phyloP scores from a whole-genome alignment of 2,329 filamentous ascomycete genomes.

The Dendryphion nanum region DNA sequence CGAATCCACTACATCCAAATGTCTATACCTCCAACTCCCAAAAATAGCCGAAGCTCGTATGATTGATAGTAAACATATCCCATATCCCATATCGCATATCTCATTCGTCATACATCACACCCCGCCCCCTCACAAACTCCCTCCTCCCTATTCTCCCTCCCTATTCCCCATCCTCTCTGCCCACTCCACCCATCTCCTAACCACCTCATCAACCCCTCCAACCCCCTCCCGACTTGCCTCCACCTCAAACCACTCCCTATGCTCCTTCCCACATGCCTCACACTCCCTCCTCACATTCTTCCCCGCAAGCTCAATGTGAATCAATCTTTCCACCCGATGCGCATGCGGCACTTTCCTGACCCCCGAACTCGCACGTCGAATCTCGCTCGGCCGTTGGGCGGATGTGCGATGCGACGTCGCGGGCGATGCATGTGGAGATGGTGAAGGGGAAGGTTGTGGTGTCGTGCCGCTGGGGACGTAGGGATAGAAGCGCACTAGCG shows the following conservation, averaged over 20 bases:
- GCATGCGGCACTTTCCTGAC: slow-evolving; percentile 76
- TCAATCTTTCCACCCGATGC: slow-evolving; percentile 82
- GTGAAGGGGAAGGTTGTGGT: slow-evolving; percentile 23
- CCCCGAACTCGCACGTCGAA: slow-evolving; percentile 14
- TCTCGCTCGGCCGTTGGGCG: slow-evolving; percentile 4
- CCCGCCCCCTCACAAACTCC: background rate
- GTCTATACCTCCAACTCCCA: too few relatives aligned
- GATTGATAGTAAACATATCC: too few relatives aligned
- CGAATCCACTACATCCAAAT: too few relatives aligned
- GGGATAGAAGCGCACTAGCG: slow-evolving; percentile 88
- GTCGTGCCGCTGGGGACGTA: slow-evolving; percentile 53
- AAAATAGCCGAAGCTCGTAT: too few relatives aligned
- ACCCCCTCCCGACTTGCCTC: slow-evolving; percentile 71
- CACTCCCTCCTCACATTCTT: slow-evolving; percentile 64
- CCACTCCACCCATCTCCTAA: slow-evolving; percentile 85
- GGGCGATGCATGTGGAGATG: slow-evolving; percentile 23
- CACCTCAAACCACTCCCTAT: slow-evolving; percentile 95
- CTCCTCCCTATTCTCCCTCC: background rate
- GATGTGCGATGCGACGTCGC: slow-evolving; percentile 23
- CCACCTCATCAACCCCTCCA: slow-evolving; percentile 66
- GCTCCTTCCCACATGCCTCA: slow-evolving; percentile 74
- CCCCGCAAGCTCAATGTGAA: slow-evolving; percentile 81
- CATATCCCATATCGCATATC: too few relatives aligned
- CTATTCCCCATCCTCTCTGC: slow-evolving; percentile 51
- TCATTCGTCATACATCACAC: too few relatives aligned